phyloP scores from a whole-genome alignment of 306 rosid species.

The Lupinus albus region DNA sequence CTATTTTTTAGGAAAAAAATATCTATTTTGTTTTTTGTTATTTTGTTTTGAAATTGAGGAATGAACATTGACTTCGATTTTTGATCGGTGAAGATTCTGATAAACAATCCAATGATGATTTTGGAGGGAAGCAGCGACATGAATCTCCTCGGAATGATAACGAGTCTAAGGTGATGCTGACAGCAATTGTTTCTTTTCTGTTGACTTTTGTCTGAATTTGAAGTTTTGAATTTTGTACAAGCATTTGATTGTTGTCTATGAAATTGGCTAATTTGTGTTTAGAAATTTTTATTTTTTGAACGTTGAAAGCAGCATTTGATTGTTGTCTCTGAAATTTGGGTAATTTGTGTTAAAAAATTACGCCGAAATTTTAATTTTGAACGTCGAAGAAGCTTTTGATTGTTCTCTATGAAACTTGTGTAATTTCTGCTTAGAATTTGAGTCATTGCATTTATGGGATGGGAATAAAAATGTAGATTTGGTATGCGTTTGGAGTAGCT shows the following conservation, averaged over 20 bases:
- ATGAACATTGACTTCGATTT: conserved; percentile 35
- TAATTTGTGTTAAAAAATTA: too few relatives aligned
- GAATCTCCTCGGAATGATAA: conserved; percentile 43
- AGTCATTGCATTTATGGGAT: conserved; percentile 25
- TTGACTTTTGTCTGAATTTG: too few relatives aligned
- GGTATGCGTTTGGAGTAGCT: neutral
- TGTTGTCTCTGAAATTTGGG: too few relatives aligned
- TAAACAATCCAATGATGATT: conserved; percentile 49
- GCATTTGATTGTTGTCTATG: neutral
- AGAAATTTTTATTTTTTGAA: too few relatives aligned
- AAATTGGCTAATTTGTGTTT: too few relatives aligned
- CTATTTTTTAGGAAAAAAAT: conserved; percentile 3
- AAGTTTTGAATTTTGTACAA: conserved; percentile 1
- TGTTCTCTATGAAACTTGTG: neutral
- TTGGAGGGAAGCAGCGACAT: conserved; percentile 32
- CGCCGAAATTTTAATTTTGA: neutral
- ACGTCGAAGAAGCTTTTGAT: neutral
- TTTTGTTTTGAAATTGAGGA: neutral
- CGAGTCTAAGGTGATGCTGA: conserved; percentile 55
- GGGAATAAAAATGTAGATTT: conserved; percentile 28
- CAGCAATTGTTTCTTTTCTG: neutral
- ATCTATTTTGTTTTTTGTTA: neutral
- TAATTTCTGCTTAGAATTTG: neutral
- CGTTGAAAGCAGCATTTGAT: too few relatives aligned
- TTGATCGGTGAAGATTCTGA: conserved; percentile 65